Evolutionary conservation across 1,284 basidiomycete genomes (phyloP), one percentile per base, ranked within the genome.

Genomic region (Tremellales sp.): DNA sequence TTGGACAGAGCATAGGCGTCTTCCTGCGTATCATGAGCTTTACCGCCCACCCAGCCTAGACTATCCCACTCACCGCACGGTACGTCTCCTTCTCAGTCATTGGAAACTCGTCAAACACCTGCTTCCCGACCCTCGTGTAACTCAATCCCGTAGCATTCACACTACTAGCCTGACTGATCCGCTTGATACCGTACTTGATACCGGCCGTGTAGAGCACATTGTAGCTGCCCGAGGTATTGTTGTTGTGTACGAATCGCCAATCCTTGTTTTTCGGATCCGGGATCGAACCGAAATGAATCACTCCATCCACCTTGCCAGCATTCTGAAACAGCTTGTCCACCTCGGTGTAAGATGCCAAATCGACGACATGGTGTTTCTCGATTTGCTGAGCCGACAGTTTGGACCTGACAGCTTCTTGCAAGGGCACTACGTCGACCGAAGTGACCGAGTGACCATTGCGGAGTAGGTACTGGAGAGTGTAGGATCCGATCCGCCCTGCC

Each of bases 271-370:
- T 40, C 5, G 73, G 73, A 40, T 62, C 48, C 1, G 72, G 70
- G 17, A 70, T 68, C 3, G 71, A 71, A 12, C 66, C 71, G 13
- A 75, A 56, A 51, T 76, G 75, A 24, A 76, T 65, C 8, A 74
- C 62, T 13, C 61, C 72, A 45, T 73, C 66, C 45, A 61, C 52
- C 4, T 56, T 53, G 17, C 43, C 39, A 2, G 44, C 43, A 11
- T 52, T 39, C 22, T 57, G 47, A 12, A 71, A 58, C 5, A 67
- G 52, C 10, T 42, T 45, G 23, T 68, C 60, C 19, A 67, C 54
- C 19, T 51, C 55, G 13, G 46, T 27, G 42, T 62, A 62, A 4
- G 55, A 55, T 2, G 50, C 48, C 25, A 72, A 56, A 51, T 74
- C 70, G 23, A 60, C 60, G 5, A 56, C 27, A 12, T 47, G 26